phyloP scores from a whole-genome alignment of 257 asterid genomes.

The Datura wrightii region DNA sequence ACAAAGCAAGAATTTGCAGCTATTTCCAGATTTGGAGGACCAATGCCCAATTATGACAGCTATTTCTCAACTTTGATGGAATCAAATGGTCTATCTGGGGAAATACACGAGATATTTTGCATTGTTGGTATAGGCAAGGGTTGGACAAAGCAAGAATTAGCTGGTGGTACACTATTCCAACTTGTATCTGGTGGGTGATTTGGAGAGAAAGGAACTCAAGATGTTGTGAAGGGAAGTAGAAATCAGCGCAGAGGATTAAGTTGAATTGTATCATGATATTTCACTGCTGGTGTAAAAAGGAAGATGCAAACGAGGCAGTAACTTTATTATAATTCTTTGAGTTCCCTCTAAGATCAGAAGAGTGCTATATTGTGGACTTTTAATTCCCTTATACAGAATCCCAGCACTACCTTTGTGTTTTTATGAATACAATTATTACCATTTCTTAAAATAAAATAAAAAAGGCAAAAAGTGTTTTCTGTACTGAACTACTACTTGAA shows the following conservation, averaged over 20 bases:
- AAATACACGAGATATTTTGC: not conserved
- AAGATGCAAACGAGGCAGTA: no score
- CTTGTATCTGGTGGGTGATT: not conserved
- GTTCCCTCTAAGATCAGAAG: no score
- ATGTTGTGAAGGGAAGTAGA: not conserved
- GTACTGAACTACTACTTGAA: not conserved
- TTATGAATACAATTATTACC: no score
- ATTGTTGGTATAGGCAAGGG: no score
- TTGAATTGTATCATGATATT: no score
- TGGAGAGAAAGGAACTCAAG: not conserved
- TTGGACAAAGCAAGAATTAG: not conserved
- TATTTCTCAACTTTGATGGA: not conserved
- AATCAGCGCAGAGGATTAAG: not conserved
- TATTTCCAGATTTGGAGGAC: not conserved
- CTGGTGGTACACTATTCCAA: not conserved
- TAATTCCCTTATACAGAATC: no score
- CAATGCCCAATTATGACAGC: not conserved
- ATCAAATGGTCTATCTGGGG: not conserved
- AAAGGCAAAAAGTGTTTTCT: not conserved
- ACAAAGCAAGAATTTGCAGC: not conserved
- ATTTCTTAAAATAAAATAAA: no score
- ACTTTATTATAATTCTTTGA: no score
- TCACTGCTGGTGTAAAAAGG: no score
- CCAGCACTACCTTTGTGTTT: no score
- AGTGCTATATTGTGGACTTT: no score